phyloP scores from a whole-genome alignment of 1,284 basidiomycete species.

The Trametes hirsuta region DNA sequence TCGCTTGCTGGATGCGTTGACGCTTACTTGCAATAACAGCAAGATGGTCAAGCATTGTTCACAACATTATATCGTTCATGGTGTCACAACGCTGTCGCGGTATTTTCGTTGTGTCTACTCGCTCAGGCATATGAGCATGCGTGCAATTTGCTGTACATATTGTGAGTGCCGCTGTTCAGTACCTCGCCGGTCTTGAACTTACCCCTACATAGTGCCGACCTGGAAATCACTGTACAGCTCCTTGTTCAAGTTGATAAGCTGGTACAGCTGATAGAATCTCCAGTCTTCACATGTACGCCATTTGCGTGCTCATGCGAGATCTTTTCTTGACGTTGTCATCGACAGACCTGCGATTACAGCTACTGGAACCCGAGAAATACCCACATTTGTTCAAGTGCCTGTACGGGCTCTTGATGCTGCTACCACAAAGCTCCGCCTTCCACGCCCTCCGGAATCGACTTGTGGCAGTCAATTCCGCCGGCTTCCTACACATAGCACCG shows the following conservation, averaged over 20 bases:
- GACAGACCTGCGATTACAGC: conserved; percentile 91
- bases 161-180: conserved; percentile 55
- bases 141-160: conserved; percentile 94
- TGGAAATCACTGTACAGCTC: conserved; percentile 94
- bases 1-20: neutral
- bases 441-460: conserved; percentile 93
- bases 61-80: conserved; percentile 94
- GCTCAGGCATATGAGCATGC: conserved; percentile 99
- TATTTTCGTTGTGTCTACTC: conserved; percentile 93
- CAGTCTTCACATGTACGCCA: conserved; percentile 91
- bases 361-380: conserved; percentile 96
- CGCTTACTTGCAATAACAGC: conserved; percentile 42
- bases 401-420: conserved; percentile 95
- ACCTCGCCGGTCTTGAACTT: neutral
- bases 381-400: conserved; percentile 97
- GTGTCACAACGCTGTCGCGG: conserved; percentile 98
- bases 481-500: conserved; percentile 87
- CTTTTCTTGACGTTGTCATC: neutral
- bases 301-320: neutral
- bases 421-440: conserved; percentile 97
- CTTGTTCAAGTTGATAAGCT: conserved; percentile 98
- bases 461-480: conserved; percentile 93
- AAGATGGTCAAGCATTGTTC: conserved; percentile 95
- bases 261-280: conserved; percentile 97
- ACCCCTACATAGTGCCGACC: conserved; percentile 71